Conservation (phyloP, 2,329 filamentous ascomycete genomes). For the Beauveria sp. region DNA sequence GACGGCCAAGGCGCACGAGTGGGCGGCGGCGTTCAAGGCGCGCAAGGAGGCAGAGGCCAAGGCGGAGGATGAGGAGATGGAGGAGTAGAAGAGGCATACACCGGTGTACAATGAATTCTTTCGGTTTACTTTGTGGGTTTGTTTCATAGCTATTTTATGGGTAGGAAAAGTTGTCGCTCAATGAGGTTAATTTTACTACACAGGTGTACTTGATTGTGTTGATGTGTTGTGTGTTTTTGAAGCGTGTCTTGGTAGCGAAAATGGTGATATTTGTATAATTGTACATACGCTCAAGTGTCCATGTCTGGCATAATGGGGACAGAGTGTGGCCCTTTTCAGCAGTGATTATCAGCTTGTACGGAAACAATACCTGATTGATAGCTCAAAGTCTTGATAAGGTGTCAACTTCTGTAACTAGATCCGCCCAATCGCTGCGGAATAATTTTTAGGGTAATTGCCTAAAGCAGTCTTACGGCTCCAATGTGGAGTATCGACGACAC, state of each 20-base stretch:
- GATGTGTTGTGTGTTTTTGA: neutral
- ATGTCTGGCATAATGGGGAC: too few species aligned
- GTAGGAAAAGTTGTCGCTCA: conserved; percentile 8
- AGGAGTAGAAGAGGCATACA: conserved; percentile 19
- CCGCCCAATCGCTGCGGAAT: neutral
- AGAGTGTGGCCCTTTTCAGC: too few species aligned
- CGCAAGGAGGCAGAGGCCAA: conserved; percentile 30
- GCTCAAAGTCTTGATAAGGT: too few species aligned
- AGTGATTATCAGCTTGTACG: too few species aligned
- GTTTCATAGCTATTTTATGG: conserved; percentile 5
- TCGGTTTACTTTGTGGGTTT: neutral
- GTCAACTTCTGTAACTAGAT: neutral
- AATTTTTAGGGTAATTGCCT: neutral
- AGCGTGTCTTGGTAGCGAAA: too few species aligned
- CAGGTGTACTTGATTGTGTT: neutral
- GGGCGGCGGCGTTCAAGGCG: conserved; percentile 48
- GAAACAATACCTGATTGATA: too few species aligned
- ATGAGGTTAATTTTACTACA: neutral
- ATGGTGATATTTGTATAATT: neutral
- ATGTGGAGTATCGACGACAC: neutral
- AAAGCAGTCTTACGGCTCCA: neutral
- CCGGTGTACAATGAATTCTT: conserved; percentile 3
- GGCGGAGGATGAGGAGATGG: conserved; percentile 27
- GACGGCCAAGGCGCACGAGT: conserved; percentile 63
- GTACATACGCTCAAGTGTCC: neutral